These are phyloP conservation scores for Rhododendron williamsianum DNA, from an alignment of 148 eudicot species.

Conservation along the genomic window DNA sequence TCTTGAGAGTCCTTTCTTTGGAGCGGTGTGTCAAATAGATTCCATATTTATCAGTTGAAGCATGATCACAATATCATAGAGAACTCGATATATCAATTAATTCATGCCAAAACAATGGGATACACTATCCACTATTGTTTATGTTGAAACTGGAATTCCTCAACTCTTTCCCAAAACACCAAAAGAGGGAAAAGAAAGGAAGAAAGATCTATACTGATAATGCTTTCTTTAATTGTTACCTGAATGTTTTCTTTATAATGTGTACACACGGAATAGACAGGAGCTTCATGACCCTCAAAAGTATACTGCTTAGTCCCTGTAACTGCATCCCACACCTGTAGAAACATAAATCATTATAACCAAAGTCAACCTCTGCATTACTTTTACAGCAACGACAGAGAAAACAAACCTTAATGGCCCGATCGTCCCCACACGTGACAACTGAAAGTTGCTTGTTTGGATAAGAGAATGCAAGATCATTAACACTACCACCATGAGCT, in stretches of 20 bases:
- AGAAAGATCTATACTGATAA: background rate
- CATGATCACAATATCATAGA: background rate
- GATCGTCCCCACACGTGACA: conserved; percentile 94
- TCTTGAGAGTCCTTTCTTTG: background rate
- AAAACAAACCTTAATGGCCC: conserved; percentile 68
- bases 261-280: conserved; percentile 79
- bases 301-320: conserved; percentile 54
- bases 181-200: background rate
- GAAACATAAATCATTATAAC: conserved; percentile 8
- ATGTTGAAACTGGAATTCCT: background rate
- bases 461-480: conserved; percentile 77
- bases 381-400: background rate
- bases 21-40: background rate
- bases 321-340: conserved; percentile 80
- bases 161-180: background rate
- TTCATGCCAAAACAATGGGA: background rate
- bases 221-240: conserved; percentile 29
- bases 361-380: conserved; percentile 13
- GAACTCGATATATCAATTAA: background rate
- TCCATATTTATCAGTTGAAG: background rate
- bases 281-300: conserved; percentile 90
- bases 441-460: conserved; percentile 57
- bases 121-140: background rate
- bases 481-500: conserved; percentile 86
- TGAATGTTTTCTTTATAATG: conserved; percentile 69